Evolutionary conservation across 305 asterid species (phyloP), one percentile per base, ranked within the genome.

Genomic region (Coffea humblotiana): DNA sequence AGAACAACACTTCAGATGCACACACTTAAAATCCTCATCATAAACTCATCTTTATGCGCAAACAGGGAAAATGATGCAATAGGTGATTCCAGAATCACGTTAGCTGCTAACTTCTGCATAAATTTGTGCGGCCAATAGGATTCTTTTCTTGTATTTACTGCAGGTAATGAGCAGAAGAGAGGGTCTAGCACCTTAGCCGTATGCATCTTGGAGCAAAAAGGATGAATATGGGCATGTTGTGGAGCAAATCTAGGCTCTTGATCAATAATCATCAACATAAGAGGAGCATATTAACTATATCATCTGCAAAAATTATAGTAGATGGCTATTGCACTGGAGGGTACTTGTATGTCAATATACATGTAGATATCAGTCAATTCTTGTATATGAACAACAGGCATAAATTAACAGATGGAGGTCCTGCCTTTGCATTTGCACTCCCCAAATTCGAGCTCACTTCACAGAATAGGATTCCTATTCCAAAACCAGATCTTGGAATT

Each of bases 401-500:
- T 40, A 69, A 61, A 75, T 43, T 23, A 23, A 4, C 11, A 56
- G 25, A 76, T 40, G 72, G 72, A 25, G 21, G 13, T 18, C 19
- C 66, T 23, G 63, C n/a, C 61, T 61, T 61, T 3, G 35, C 52
- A 23, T 37, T 15, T 65, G 54, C 15, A 19, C 25, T 63, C 21
- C 79, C 73, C 27, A 65, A 10, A 77, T 77, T 66, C 40, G 37
- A 77, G 64, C 52, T 77, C 29, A 25, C 25, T 67, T 67, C 18
- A 18, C 25, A 67, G 8, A 16, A 48, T 58, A 18, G 56, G 72
- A 47, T n/a, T 45, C 58, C 71, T 75, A 37, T 2, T 58, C 43
- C 25, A 61, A 76, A 48, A 7, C 75, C 81, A 68, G 54, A 78
- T 51, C 51, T 54, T 51, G 35, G 43, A 75, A n/a, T 76, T 52